phyloP scores from a whole-genome alignment of 306 rosid genomes.

The Oxytropis ochrocephala region DNA sequence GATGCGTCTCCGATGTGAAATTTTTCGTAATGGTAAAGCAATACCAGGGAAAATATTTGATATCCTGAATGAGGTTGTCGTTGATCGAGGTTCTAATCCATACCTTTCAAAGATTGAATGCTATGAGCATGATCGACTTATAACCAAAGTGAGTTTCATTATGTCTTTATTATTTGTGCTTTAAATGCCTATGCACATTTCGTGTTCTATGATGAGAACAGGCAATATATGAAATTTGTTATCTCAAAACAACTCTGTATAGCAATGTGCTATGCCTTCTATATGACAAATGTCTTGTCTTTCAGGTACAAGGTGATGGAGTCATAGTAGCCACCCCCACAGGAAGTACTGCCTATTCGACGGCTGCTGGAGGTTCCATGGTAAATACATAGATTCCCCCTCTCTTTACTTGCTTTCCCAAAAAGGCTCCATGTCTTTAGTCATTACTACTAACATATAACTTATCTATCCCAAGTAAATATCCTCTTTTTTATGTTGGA shows the following conservation, averaged over 20 bases:
- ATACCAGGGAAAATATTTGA: slow-evolving; percentile 87
- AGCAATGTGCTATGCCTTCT: slow-evolving; percentile 11
- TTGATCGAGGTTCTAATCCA: slow-evolving; percentile 98
- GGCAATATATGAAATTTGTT: background rate
- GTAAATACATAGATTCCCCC: slow-evolving; percentile 30
- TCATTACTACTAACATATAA: background rate
- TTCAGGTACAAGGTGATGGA: slow-evolving; percentile 98
- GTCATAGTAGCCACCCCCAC: slow-evolving; percentile 99
- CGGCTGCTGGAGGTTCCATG: slow-evolving; percentile 99
- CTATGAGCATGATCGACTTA: slow-evolving; percentile 84
- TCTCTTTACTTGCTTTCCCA: background rate
- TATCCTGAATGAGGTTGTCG: slow-evolving; percentile 84
- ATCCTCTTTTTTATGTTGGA: background rate
- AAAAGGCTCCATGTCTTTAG: background rate
- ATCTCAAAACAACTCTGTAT: slow-evolving; percentile 13
- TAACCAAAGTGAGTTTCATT: slow-evolving; percentile 72
- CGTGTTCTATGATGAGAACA: background rate
- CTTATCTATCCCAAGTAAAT: background rate
- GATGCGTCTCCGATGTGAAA: slow-evolving; percentile 95
- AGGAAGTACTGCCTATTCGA: slow-evolving; percentile 98
- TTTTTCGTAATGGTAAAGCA: slow-evolving; percentile 74
- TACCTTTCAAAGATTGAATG: slow-evolving; percentile 97
- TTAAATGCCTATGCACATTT: background rate
- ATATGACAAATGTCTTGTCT: background rate
- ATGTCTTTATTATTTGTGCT: background rate